Evolutionary conservation across 1,284 basidiomycete species (phyloP).

Genomic region (Cronartium quercuum): DNA sequence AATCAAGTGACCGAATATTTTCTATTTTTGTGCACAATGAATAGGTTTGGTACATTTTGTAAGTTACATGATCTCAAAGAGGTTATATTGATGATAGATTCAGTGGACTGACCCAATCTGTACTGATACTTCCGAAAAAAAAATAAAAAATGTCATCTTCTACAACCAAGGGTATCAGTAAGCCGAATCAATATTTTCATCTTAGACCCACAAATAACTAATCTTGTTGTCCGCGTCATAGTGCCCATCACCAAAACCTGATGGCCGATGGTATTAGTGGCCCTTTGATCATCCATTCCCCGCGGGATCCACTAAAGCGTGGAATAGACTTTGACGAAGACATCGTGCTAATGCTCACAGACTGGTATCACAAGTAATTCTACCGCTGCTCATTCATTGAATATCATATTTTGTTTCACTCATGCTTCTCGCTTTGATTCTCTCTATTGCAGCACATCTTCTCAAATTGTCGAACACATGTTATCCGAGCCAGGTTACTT

Average conservation of each 20-base stretch:
- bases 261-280: conserved; percentile 4
- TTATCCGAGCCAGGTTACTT: conserved; percentile 42
- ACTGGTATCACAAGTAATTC: conserved; percentile 51
- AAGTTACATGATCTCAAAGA: background rate
- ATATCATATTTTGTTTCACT: conserved; percentile 8
- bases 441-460: conserved; percentile 16
- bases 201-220: background rate
- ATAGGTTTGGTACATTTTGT: conserved; percentile 8
- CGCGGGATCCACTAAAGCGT: conserved; percentile 45
- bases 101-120: no score
- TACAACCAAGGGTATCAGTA: background rate
- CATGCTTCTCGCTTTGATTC: conserved; percentile 29
- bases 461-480: background rate
- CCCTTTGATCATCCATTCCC: conserved; percentile 46
- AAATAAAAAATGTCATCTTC: background rate
- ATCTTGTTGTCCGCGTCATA: background rate
- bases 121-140: no score
- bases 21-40: background rate
- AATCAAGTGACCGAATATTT: background rate
- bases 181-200: background rate
- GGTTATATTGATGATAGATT: no score
- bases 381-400: conserved; percentile 30
- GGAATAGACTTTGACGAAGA: conserved; percentile 46
- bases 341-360: conserved; percentile 50
- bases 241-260: conserved; percentile 10